Evolutionary conservation across 1,284 basidiomycete species (phyloP).

Genomic region (Limonomyces culmigenus): DNA sequence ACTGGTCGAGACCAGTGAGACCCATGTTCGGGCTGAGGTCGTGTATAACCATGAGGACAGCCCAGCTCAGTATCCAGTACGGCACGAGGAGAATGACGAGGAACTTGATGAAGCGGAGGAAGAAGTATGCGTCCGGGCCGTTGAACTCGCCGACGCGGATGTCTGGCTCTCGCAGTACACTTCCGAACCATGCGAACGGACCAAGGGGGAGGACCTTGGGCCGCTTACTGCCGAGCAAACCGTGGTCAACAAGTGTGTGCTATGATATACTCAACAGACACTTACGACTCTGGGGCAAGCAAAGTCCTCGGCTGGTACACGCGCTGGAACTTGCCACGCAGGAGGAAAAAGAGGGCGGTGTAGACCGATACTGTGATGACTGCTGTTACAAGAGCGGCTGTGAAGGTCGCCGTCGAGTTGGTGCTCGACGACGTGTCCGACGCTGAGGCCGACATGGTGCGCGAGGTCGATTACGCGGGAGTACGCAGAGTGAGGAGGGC

Average conservation of each 20-base stretch:
- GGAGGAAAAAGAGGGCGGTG: constrained; percentile 40
- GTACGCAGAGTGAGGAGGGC: too few relatives aligned
- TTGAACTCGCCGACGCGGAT: constrained; percentile 44
- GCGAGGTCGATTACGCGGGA: too few relatives aligned
- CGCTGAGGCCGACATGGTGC: neutral
- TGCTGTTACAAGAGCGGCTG: constrained; percentile 44
- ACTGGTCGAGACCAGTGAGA: constrained; percentile 40
- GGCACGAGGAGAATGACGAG: constrained; percentile 62
- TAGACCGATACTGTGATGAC: constrained; percentile 38
- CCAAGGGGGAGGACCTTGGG: constrained; percentile 21
- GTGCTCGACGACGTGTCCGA: neutral
- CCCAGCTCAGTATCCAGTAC: constrained; percentile 55
- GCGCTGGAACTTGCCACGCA: constrained; percentile 41
- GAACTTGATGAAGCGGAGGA: constrained; percentile 63
- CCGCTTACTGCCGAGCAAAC: constrained; percentile 24
- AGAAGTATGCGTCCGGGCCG: constrained; percentile 80
- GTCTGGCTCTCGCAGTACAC: constrained; percentile 27
- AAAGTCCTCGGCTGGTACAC: constrained; percentile 63
- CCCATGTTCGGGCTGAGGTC: constrained; percentile 17
- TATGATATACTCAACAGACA: constrained; percentile 5
- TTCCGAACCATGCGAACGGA: constrained; percentile 33
- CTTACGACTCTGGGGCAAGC: constrained; percentile 24
- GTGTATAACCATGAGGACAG: constrained; percentile 41
- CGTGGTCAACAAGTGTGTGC: neutral
- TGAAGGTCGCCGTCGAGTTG: neutral